Evolutionary conservation across 768 basidiomycete species (phyloP), one percentile per base, ranked within the genome.

Genomic region (Tylopilus intermedius): DNA sequence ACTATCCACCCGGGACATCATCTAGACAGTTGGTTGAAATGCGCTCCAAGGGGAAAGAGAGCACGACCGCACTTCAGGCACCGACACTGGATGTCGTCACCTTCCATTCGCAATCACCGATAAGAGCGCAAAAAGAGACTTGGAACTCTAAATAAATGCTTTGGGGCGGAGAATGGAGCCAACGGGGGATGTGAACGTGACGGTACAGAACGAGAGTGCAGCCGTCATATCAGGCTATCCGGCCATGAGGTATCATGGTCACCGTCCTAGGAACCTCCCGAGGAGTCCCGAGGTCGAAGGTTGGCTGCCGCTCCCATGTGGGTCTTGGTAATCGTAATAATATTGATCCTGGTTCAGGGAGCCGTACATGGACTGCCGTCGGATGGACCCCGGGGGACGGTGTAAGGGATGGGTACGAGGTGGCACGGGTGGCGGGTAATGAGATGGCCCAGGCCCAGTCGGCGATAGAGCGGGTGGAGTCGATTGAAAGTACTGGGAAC

Each of bases 201-300:
- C 32, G 13, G 3, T 35, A 3, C 14, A 35, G 14, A 14, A 35
- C 33, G 33, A 35, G 33, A 35, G 33, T 3, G 33, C 33, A 10
- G 13, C 13, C 32, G 32, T 33, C 11, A 33, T 14, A 11, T 33
- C 32, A 35, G 13, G 5, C 29, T 29, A 8, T 29, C 29, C 11
- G 18, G 18, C 18, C 18, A 18, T 18, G 18, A 4, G 32, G 45
- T 39, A 53, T 45, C 45, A 47, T 43, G 30, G 2, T 58, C 49
- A 62, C 26, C 65, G 50, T 9, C 63, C 61, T 40, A 66, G 51
- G 11, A 69, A 33, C 50, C 53, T 51, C 8, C 58, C 66, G n/a
- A 67, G 49, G 35, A 63, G 29, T 15, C 63, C 63, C 49, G 52
- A 49, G 33, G 60, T 29, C 30, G 44, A 39, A 4, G 46, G 37